phyloP scores from a whole-genome alignment of 306 rosid species.

The Acacia melanoxylon region DNA sequence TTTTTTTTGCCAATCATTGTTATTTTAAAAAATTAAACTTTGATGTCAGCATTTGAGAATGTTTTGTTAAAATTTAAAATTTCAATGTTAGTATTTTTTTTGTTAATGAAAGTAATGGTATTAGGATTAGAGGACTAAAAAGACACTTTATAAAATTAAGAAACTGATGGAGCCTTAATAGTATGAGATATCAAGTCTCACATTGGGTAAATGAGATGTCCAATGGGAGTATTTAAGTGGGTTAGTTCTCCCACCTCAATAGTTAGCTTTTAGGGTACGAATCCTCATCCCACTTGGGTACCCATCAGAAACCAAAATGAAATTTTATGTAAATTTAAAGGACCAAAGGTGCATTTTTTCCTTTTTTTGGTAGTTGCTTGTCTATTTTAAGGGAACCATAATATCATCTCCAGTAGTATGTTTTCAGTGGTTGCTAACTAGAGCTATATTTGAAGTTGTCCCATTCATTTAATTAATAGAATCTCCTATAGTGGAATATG shows the following conservation, averaged over 20 bases:
- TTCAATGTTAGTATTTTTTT: no score
- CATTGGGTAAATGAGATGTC: no score
- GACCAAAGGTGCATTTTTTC: background rate
- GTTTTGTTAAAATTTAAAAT: no score
- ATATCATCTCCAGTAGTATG: background rate
- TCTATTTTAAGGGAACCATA: background rate
- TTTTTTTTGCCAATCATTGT: background rate
- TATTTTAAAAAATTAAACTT: background rate
- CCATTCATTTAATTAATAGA: background rate
- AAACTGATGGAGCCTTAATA: background rate
- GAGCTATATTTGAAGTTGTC: background rate
- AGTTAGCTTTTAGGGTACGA: no score
- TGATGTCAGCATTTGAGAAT: background rate
- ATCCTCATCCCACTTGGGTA: no score
- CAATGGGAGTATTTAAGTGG: no score
- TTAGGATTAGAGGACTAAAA: background rate
- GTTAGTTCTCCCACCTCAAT: no score
- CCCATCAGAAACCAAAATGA: background rate
- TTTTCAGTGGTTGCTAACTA: background rate
- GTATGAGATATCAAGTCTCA: no score
- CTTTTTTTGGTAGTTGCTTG: background rate
- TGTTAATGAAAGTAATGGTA: background rate
- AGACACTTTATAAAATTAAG: background rate
- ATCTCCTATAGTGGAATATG: background rate
- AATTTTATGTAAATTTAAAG: no score